These are phyloP conservation scores for Psilocybe sp. DNA, from an alignment of 768 basidiomycete genomes.

Conservation along the genomic window DNA sequence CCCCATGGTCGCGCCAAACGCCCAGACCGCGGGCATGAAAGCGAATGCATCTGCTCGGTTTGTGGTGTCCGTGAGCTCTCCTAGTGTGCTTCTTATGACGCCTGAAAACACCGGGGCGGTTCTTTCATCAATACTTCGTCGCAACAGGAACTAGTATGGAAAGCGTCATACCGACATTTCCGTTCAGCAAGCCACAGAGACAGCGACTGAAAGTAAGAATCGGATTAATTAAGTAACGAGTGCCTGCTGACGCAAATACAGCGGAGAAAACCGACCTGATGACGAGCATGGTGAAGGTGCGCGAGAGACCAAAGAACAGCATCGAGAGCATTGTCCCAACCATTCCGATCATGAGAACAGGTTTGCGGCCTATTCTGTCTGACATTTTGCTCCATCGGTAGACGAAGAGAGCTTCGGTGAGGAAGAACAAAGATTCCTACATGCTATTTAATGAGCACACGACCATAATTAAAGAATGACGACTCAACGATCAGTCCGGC, in stretches of 20 bases:
- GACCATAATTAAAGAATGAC: not conserved
- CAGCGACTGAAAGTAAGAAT: slow-evolving; percentile 29
- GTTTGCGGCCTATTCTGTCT: slow-evolving; percentile 48
- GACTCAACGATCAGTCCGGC: slow-evolving; percentile 52
- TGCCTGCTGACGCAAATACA: too few species aligned
- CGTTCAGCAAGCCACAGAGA: slow-evolving; percentile 57
- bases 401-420: slow-evolving; percentile 43
- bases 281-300: slow-evolving; percentile 39
- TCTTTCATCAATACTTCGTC: not conserved
- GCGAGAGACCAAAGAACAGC: slow-evolving; percentile 47
- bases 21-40: slow-evolving; percentile 39
- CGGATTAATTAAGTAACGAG: not conserved
- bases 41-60: slow-evolving; percentile 40
- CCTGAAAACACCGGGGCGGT: slow-evolving; percentile 20
- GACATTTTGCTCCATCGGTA: slow-evolving; percentile 54
- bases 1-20: slow-evolving; percentile 34
- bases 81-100: slow-evolving; percentile 46
- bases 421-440: slow-evolving; percentile 55
- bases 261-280: slow-evolving; percentile 21
- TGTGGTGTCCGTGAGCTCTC: slow-evolving; percentile 38
- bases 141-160: not conserved
- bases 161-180: slow-evolving; percentile 42
- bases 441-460: not conserved
- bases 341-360: slow-evolving; percentile 44
- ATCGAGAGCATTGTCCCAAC: slow-evolving; percentile 43